Base-by-base conservation (phyloP, 2,329 filamentous ascomycete genomes). In the Berkeleyomyces basicola region DNA sequence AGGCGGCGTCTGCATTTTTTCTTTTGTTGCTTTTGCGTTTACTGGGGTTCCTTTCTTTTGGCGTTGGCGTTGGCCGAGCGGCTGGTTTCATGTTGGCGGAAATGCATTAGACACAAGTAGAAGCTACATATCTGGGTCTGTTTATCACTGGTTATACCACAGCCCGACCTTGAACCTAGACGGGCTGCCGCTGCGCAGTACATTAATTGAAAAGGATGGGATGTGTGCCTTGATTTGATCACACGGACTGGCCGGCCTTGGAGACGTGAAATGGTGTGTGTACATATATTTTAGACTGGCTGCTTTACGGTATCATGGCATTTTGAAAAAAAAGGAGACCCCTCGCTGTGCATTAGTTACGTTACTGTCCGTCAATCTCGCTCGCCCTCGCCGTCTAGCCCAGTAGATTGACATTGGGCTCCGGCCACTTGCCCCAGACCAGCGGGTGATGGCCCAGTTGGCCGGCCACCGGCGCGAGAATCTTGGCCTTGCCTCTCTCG, bases 391-490 rank as follows among this genome's bases (percentile, higher is more conserved):
- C 44, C 33, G 3, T 64, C 66, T 68, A 77, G 63, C 83, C 84
- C 49, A 92, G 79, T 67, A 95, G 72, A 62, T 89, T 90, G 62
- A 91, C 83, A 65, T 87, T 85, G 59, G 88, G 86, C 70, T 95
- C 90, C 1, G 92, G 92, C 87, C 89, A 96, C 63, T 77, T 83
- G 7, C 89, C 90, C 84, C 88, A 87, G 16, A 97, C 78, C 69
- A 97, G 77, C 4, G 92, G 90, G 70, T 85, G 80, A 67, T 87
- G 82, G 0, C 89, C 90, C 65, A 96, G 78, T 64, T 87, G 80
- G 2, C 90, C 90, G 61, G 87, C 88, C 65, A 96, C 84, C 1
- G 93, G 93, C 16, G 88, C 85, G 64, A 99, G 75, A 23, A 97
- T 78, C 70, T 88, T 87, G 40, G 96, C 78, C 71, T 88, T 87